Conservation (phyloP, 139 green algal genomes). For the Micromonas commoda region DNA sequence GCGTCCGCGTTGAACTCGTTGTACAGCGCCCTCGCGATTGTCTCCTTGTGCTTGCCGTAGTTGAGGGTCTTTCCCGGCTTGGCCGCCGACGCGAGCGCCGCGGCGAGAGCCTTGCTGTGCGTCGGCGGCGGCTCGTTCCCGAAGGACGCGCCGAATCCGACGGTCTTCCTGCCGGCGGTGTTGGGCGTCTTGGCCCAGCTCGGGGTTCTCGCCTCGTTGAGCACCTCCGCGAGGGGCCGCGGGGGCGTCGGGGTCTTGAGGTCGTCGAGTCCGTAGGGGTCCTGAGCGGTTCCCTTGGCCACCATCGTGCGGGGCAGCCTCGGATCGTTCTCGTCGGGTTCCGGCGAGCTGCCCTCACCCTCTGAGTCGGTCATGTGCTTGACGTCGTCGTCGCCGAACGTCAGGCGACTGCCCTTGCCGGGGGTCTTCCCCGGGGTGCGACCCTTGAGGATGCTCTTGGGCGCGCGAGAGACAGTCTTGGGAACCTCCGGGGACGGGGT, state of each 20-base stretch:
- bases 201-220: background rate
- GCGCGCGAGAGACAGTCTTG: background rate
- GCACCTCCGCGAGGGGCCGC: background rate
- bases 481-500: background rate
- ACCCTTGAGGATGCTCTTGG: background rate
- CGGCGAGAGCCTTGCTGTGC: slow-evolving; percentile 5
- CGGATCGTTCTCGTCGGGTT: too few relatives aligned
- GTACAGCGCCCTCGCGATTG: slow-evolving; percentile 9
- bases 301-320: background rate
- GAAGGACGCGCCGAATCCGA: background rate
- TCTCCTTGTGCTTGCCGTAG: slow-evolving; percentile 6
- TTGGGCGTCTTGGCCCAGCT: slow-evolving; percentile 3
- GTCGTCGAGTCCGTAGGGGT: background rate
- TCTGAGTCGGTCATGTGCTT: too few relatives aligned
- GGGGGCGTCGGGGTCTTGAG: background rate
- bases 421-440: background rate
- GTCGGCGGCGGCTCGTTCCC: background rate
- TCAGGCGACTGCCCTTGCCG: background rate
- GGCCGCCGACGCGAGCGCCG: background rate
- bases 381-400: too few relatives aligned
- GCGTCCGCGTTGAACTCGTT: slow-evolving; percentile 23
- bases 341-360: too few relatives aligned
- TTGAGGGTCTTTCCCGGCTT: slow-evolving; percentile 1
- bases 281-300: background rate
- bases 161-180: background rate